These are phyloP conservation scores for Ogataea paradorogensis DNA, from an alignment of 805 yeast genomes.

Conservation along the genomic window DNA sequence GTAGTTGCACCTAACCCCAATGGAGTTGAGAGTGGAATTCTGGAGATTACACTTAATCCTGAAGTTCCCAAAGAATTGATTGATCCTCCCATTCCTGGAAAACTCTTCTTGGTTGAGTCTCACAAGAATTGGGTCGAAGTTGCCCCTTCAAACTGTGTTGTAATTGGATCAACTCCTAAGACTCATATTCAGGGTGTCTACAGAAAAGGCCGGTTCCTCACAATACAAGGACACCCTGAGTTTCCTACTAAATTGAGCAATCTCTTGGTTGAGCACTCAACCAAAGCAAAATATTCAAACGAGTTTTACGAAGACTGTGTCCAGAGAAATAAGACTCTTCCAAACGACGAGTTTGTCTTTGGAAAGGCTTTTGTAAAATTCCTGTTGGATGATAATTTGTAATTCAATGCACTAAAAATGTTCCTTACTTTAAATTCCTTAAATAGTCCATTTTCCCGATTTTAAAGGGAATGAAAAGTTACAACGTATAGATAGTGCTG, in stretches of 20 bases:
- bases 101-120: slow-evolving; percentile 9
- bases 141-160: slow-evolving; percentile 7
- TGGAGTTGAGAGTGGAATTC: slow-evolving; percentile 76
- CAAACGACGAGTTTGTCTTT: slow-evolving; percentile 6
- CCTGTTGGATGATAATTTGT: slow-evolving; percentile 4
- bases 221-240: slow-evolving; percentile 93
- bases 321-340: slow-evolving; percentile 1
- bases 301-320: slow-evolving; percentile 9
- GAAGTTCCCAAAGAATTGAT: slow-evolving; percentile 22
- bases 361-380: slow-evolving; percentile 10
- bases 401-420: not conserved
- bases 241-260: slow-evolving; percentile 41
- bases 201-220: slow-evolving; percentile 48
- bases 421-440: not conserved
- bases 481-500: not conserved
- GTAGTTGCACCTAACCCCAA: slow-evolving; percentile 51
- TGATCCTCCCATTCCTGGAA: slow-evolving; percentile 1
- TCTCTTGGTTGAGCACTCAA: slow-evolving; percentile 5
- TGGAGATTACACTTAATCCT: slow-evolving; percentile 41
- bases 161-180: slow-evolving; percentile 6
- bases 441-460: not conserved
- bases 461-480: not conserved
- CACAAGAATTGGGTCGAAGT: slow-evolving; percentile 9
- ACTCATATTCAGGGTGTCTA: slow-evolving; percentile 60
- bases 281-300: not conserved